These are phyloP conservation scores for Solanum aculeatissimum DNA, from an alignment of 305 asterid genomes.

Conservation along the genomic window DNA sequence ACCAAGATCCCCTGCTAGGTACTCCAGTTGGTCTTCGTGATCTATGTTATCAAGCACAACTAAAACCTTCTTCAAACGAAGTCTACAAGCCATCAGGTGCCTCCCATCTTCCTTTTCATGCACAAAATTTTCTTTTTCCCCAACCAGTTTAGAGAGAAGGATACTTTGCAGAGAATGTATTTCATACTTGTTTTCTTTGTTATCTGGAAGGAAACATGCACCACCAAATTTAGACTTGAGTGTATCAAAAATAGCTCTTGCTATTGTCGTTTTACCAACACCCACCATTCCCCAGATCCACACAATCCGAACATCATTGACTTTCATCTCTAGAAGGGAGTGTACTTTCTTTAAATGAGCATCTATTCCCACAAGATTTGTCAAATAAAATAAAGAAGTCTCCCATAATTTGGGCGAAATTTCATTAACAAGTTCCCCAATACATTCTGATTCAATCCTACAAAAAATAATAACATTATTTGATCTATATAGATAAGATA, in stretches of 20 bases:
- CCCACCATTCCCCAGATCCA: background rate
- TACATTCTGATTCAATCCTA: background rate
- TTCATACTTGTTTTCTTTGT: background rate
- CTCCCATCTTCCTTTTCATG: background rate
- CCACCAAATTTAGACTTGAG: background rate
- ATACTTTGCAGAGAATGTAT: background rate
- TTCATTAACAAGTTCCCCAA: background rate
- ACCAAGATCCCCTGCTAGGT: background rate
- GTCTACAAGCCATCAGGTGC: background rate
- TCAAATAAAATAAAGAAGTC: background rate
- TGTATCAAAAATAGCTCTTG: background rate
- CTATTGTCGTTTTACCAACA: background rate
- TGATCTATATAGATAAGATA: background rate
- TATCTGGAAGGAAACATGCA: background rate
- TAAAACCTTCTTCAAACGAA: background rate
- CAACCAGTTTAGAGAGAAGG: background rate
- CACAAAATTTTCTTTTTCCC: background rate
- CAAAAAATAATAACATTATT: background rate
- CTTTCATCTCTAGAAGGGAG: background rate
- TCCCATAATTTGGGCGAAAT: background rate
- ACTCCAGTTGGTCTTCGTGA: background rate
- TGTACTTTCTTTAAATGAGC: background rate
- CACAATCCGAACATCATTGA: background rate
- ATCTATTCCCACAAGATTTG: background rate
- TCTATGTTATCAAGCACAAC: background rate